These are phyloP conservation scores for Coemansia sp. DNA, from an alignment of 371 early-diverging fungal genomes.

Conservation along the genomic window DNA sequence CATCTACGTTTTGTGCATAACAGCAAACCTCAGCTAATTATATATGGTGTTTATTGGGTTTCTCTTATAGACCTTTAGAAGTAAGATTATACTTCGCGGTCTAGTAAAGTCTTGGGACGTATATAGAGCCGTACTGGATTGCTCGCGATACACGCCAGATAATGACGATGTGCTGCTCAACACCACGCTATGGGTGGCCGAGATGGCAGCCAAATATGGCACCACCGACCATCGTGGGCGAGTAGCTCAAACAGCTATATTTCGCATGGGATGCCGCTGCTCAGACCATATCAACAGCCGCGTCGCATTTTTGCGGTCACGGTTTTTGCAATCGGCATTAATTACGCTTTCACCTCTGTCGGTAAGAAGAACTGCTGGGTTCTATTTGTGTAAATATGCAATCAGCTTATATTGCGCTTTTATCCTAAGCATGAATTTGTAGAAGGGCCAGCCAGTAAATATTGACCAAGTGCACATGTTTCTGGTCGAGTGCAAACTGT, in stretches of 20 bases:
- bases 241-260: constrained; percentile 34
- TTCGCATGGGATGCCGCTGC: constrained; percentile 41
- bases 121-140: constrained; percentile 40
- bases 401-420: neutral
- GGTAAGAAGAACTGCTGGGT: constrained; percentile 2
- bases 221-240: constrained; percentile 32
- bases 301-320: constrained; percentile 32
- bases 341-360: constrained; percentile 36
- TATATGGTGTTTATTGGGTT: neutral
- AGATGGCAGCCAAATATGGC: constrained; percentile 36
- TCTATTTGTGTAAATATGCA: neutral
- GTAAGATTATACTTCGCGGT: constrained; percentile 36
- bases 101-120: constrained; percentile 39
- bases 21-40: constrained; percentile 7
- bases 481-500: constrained; percentile 28
- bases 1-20: too few species aligned
- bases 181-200: constrained; percentile 36
- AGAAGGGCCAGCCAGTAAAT: constrained; percentile 26
- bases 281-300: constrained; percentile 32
- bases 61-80: neutral
- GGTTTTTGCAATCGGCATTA: constrained; percentile 37
- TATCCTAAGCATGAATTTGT: neutral
- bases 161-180: constrained; percentile 41
- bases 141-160: constrained; percentile 36
- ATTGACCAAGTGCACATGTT: constrained; percentile 31